Percentiles rank a stretch among this genome's conserved stretches.
These are phyloP conservation scores for Beauveria bassiana DNA, from an alignment of 2,329 filamentous ascomycete genomes.

Conservation along the genomic window DNA sequence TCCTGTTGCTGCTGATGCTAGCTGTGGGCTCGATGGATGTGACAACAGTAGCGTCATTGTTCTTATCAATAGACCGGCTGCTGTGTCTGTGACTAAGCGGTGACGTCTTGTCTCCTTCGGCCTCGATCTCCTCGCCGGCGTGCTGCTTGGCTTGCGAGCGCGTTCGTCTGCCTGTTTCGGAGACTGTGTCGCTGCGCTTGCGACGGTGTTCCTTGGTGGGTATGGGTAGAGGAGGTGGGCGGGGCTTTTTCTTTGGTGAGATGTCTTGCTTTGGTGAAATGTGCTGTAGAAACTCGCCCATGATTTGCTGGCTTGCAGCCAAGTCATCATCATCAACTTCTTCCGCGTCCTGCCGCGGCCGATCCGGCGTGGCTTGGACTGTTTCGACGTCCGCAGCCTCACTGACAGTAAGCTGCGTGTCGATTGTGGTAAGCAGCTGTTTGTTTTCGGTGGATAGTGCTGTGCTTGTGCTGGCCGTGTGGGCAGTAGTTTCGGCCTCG, in stretches of 20 bases:
- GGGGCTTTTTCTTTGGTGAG: slow-evolving; percentile 14
- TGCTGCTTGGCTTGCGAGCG: slow-evolving; percentile 7
- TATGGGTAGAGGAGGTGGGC: neutral
- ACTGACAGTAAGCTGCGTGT: slow-evolving; percentile 14
- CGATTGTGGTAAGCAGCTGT: neutral
- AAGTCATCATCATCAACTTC: slow-evolving; percentile 8
- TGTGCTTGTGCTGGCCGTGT: neutral
- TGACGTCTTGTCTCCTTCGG: slow-evolving; percentile 16
- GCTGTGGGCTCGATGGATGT: neutral
- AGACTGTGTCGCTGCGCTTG: slow-evolving; percentile 6
- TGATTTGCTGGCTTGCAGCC: slow-evolving; percentile 22
- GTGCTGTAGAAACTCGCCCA: slow-evolving; percentile 22
- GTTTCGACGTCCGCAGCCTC: slow-evolving; percentile 17
- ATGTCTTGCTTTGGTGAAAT: slow-evolving; percentile 15
- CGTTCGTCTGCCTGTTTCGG: slow-evolving; percentile 3
- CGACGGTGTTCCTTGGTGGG: neutral
- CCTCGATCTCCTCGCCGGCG: slow-evolving; percentile 22
- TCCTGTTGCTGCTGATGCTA: neutral
- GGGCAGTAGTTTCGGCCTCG: neutral
- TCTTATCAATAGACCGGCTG: slow-evolving; percentile 3
- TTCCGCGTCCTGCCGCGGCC: neutral
- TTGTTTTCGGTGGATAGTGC: neutral
- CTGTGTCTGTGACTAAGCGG: slow-evolving; percentile 3
- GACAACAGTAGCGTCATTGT: neutral
- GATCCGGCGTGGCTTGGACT: neutral